A percentile compares a stretch with the other conserved stretches of the same genome.
These are phyloP conservation scores for Thalia dealbata DNA, from an alignment of 176 grass and related monocot species.

Conservation along the genomic window DNA sequence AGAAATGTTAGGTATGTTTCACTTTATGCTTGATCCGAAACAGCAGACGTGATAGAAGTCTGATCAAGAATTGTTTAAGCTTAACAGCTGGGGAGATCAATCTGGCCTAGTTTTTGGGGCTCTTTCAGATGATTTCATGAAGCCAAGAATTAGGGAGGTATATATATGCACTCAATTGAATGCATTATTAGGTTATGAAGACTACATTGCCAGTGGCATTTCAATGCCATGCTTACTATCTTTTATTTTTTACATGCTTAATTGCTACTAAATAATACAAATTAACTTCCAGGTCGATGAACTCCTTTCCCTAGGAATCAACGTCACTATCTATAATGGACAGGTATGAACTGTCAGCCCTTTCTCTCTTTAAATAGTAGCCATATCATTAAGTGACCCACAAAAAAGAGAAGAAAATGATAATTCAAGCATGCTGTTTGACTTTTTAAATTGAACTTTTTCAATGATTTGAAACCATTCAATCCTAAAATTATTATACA, in stretches of 20 bases:
- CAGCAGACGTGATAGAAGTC: background rate
- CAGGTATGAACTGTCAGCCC: constrained; percentile 23
- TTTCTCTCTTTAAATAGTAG: background rate
- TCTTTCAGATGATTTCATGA: constrained; percentile 67
- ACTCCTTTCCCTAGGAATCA: constrained; percentile 40
- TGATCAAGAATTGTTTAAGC: constrained; percentile 20
- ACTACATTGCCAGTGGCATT: too few species aligned
- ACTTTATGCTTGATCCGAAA: background rate
- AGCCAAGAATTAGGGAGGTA: constrained; percentile 70
- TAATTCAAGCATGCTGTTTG: background rate
- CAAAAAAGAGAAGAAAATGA: background rate
- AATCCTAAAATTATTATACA: background rate
- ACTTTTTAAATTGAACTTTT: background rate
- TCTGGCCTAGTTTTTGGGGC: constrained; percentile 36
- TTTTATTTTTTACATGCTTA: background rate
- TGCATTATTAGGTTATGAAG: too few species aligned
- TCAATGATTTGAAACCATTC: background rate
- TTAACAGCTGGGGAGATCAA: constrained; percentile 36
- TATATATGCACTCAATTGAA: background rate
- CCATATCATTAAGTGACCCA: background rate
- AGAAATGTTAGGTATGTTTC: constrained; percentile 33
- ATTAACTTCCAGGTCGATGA: constrained; percentile 35
- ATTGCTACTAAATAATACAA: background rate
- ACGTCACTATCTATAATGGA: constrained; percentile 60
- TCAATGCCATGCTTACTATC: background rate